phyloP scores from a whole-genome alignment of 179 eudicot genomes.

The Silene vulgaris region DNA sequence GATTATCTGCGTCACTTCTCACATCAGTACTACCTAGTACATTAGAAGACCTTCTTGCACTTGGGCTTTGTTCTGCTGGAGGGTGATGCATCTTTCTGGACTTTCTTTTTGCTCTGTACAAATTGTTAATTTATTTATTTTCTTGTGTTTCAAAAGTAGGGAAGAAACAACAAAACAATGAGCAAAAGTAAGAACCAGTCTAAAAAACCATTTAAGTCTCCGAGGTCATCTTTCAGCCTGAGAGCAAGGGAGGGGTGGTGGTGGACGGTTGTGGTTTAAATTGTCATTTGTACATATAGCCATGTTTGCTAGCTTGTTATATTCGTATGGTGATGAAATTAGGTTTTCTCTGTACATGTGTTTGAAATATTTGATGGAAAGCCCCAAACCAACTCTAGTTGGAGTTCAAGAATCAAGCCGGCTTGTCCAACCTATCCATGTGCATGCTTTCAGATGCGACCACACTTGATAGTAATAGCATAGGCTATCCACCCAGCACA shows the following conservation, averaged over 20 bases:
- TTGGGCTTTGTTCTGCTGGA: conserved; percentile 97
- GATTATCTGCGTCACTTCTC: conserved; percentile 90
- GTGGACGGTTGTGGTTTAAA: not conserved
- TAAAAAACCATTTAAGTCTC: not conserved
- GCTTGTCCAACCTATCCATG: not conserved
- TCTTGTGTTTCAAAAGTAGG: not conserved
- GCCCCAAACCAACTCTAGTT: not conserved
- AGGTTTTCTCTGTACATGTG: not conserved
- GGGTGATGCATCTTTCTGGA: conserved; percentile 47
- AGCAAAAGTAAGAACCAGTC: not conserved
- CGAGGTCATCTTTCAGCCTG: not conserved
- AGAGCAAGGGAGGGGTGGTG: not conserved
- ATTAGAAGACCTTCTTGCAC: conserved; percentile 94
- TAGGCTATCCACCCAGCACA: not conserved
- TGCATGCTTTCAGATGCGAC: not conserved
- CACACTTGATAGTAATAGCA: not conserved
- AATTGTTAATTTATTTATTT: not conserved
- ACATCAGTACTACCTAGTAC: conserved; percentile 91
- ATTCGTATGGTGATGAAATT: not conserved
- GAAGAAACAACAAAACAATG: not conserved
- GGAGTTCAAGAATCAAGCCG: not conserved
- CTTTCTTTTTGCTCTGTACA: not conserved
- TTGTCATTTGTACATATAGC: not conserved
- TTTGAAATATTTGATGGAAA: not conserved
- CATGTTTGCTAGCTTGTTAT: not conserved